Evolutionary conservation across 805 yeast genomes (phyloP), one percentile per base, ranked within the genome.

Genomic region (Diddensiella santjacobensis): DNA sequence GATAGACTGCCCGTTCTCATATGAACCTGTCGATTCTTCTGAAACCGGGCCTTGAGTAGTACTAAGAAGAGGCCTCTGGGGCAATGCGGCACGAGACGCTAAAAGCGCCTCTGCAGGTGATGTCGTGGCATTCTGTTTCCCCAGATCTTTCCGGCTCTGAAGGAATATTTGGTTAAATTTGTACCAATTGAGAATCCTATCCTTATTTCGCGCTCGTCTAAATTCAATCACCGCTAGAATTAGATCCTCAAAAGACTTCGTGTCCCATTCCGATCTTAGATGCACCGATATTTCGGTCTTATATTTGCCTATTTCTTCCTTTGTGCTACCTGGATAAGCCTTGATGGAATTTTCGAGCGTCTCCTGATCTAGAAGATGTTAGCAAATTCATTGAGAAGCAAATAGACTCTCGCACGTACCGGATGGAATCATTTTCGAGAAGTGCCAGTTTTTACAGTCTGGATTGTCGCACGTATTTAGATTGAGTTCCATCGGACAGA

Each of bases 401-500:
- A 43, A 47, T 49, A 41, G 13, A 41, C 6, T 3, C 36, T 13
- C 26, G n/a, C 5, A 40, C 50, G 29, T 48, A 49, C 56, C 60
- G 11, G 43, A 31, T 15, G 46, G 40, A 8, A 37, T 40, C n/a
- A 51, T 41, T 26, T 51, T 53, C 3, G 43, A 41, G 35, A 56
- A 45, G 47, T 61, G 64, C 17, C 52, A 43, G 30, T 19, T 31
- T 4, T 29, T 24, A 38, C 63, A 59, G 4, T 31, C 24, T 5
- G 38, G 19, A 26, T 49, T 50, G 19, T 40, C 26, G 41, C 63
- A 59, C 2, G 17, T 26, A 3, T 50, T 48, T 4, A 52, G 52
- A 13, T 43, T 26, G 3, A 22, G 15, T 19, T 51, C 53, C 3
- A 40, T 37, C 11, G 24, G 22, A 36, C 55, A 48, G 41, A n/a